Conservation (phyloP, 2,329 filamentous ascomycete species). For the Cladobotryum protrusum region DNA sequence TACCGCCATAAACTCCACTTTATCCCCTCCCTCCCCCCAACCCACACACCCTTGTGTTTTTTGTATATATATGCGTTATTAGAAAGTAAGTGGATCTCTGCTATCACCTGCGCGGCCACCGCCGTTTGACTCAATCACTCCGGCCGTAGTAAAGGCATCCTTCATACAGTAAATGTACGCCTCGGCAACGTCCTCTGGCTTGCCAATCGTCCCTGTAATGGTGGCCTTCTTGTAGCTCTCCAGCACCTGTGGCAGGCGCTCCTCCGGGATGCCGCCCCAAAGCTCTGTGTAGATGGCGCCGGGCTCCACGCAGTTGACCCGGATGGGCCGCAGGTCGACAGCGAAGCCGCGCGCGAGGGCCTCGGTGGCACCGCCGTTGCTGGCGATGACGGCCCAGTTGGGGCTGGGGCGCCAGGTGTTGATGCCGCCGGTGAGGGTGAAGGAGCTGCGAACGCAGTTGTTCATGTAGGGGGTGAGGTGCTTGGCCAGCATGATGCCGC, state of each 20-base stretch:
- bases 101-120: slow-evolving; percentile 20
- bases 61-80: too few species aligned
- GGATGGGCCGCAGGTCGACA: slow-evolving; percentile 55
- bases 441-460: slow-evolving; percentile 35
- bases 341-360: slow-evolving; percentile 51
- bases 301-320: slow-evolving; percentile 57
- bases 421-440: slow-evolving; percentile 51
- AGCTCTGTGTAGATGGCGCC: slow-evolving; percentile 47
- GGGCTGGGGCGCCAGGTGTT: slow-evolving; percentile 45
- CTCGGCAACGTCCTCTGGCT: slow-evolving; percentile 36
- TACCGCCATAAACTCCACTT: too few species aligned
- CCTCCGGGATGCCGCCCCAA: slow-evolving; percentile 16
- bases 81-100: slow-evolving; percentile 5
- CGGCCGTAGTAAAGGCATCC: slow-evolving; percentile 32
- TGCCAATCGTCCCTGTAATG: slow-evolving; percentile 21
- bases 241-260: slow-evolving; percentile 10
- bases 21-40: too few species aligned
- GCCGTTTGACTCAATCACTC: slow-evolving; percentile 21
- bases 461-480: slow-evolving; percentile 39
- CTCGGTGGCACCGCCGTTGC: slow-evolving; percentile 44
- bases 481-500: slow-evolving; percentile 47
- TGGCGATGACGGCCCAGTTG: slow-evolving; percentile 44
- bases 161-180: slow-evolving; percentile 39
- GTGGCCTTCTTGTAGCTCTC: slow-evolving; percentile 13
- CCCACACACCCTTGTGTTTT: not conserved